phyloP scores from a whole-genome alignment of 495 filamentous ascomycete genomes.

The Hypomontagnella monticulosa region DNA sequence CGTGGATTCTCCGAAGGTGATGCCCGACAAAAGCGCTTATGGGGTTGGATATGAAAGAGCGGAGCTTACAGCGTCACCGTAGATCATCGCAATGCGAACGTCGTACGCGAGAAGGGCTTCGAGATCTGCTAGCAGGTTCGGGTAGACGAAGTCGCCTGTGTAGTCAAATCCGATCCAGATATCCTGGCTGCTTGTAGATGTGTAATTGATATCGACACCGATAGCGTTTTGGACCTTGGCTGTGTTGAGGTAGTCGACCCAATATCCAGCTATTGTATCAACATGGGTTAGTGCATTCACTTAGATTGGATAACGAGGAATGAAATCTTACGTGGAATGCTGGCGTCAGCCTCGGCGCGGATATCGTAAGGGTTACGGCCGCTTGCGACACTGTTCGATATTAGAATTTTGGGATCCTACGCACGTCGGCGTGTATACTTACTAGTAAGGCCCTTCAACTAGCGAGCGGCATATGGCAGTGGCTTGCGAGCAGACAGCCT shows the following conservation, averaged over 20 bases:
- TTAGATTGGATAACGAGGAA: no score
- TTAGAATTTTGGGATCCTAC: slow-evolving; percentile 1
- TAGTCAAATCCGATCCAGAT: slow-evolving; percentile 56
- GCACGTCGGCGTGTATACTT: slow-evolving; percentile 8
- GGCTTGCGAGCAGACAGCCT: slow-evolving; percentile 51
- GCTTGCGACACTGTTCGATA: slow-evolving; percentile 38
- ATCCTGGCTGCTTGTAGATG: slow-evolving; percentile 47
- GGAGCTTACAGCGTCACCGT: slow-evolving; percentile 55
- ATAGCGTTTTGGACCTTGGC: slow-evolving; percentile 57
- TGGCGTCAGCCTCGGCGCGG: slow-evolving; percentile 57
- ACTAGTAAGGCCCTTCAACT: slow-evolving; percentile 60
- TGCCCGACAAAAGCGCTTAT: neutral
- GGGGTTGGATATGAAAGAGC: neutral
- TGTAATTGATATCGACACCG: slow-evolving; percentile 62
- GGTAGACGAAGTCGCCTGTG: slow-evolving; percentile 61
- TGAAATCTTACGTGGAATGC: slow-evolving; percentile 50
- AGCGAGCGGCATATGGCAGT: slow-evolving; percentile 56
- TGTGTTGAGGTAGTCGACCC: slow-evolving; percentile 58
- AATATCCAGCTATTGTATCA: slow-evolving; percentile 45
- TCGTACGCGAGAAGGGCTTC: slow-evolving; percentile 55
- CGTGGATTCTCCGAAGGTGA: neutral
- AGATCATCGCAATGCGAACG: slow-evolving; percentile 56
- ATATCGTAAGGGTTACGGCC: slow-evolving; percentile 63
- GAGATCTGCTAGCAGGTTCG: slow-evolving; percentile 55
- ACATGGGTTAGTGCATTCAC: no score